Evolutionary conservation across 805 yeast species (phyloP).

Genomic region (Ogataea salicorniae): DNA sequence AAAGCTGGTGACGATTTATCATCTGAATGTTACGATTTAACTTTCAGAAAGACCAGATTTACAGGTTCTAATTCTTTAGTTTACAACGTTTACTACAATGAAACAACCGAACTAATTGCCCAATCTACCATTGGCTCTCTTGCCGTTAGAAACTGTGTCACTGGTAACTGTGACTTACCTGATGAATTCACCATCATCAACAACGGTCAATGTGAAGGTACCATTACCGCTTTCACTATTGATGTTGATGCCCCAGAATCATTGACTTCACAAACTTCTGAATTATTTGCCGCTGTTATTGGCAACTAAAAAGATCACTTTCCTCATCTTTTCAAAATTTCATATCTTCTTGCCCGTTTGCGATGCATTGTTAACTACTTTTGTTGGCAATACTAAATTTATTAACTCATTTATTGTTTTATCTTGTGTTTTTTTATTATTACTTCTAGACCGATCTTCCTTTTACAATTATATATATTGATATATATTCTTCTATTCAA

Average conservation of each 20-base stretch:
- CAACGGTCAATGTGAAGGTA: slow-evolving; percentile 33
- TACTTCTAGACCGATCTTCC: no score
- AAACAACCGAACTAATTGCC: slow-evolving; percentile 30
- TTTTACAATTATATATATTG: no score
- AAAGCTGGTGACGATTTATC: slow-evolving; percentile 36
- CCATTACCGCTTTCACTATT: slow-evolving; percentile 43
- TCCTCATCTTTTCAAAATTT: no score
- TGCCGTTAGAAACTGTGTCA: slow-evolving; percentile 25
- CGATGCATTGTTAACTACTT: no score
- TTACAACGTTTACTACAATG: slow-evolving; percentile 34
- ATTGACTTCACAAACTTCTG: background rate
- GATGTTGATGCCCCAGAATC: slow-evolving; percentile 36
- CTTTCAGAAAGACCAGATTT: slow-evolving; percentile 40
- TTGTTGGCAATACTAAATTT: no score
- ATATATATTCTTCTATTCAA: no score
- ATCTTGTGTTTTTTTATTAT: no score
- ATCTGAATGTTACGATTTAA: slow-evolving; percentile 36
- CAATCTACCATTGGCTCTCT: slow-evolving; percentile 16
- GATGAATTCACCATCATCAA: slow-evolving; percentile 34
- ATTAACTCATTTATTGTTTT: no score
- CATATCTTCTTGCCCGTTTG: no score
- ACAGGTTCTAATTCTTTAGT: slow-evolving; percentile 36
- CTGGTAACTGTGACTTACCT: slow-evolving; percentile 42
- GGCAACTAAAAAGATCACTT: no score
- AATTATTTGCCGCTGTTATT: background rate